Evolutionary conservation across 108 stramenopile species (phyloP), one percentile per base, ranked within the genome.

Genomic region (Cyclotella kingstonii): DNA sequence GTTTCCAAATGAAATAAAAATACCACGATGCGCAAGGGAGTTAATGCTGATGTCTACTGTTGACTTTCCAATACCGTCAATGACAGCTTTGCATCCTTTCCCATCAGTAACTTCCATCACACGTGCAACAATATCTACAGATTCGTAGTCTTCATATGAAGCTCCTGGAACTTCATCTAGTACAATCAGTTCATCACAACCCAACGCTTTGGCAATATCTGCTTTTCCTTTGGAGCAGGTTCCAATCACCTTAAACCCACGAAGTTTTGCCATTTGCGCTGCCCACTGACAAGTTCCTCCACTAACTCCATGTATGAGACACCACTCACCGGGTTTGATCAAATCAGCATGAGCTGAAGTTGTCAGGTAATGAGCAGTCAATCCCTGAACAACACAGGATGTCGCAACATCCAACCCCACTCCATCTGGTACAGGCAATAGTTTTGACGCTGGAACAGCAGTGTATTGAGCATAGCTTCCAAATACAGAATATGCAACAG

Each of bases 231-330:
- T 78, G 68, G 66, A 52, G 33, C 72, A 73, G 25, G 58, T 71
- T 14, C 85, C 85, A 68, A 84, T 82, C 14, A 84, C 83, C 42
- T 70, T 78, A 65, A 54, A 76, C 29, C 85, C 85, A 5, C 60
- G 63, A n/a, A 71, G 38, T 67, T 78, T 78, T 36, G 81, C 81
- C 74, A 87, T 81, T 58, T 84, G 83, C 26, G 76, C 81, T 11
- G 81, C 79, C 72, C 81, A 76, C 63, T 87, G 85, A 60, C 82
- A 68, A 21, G 85, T 87, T 12, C 81, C 85, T 15, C 83, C 79
- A 3, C 81, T 83, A 40, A 81, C 80, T 46, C 72, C 71, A 50
- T 81, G 77, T 54, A 84, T 78, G 21, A 84, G 68, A 31, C 71
- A 73, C 82, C 82, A 84, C 39, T 84, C 79, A 4, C 79, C 79